Base-by-base conservation (phyloP, 768 basidiomycete species). In the Mycena capillaripes region DNA sequence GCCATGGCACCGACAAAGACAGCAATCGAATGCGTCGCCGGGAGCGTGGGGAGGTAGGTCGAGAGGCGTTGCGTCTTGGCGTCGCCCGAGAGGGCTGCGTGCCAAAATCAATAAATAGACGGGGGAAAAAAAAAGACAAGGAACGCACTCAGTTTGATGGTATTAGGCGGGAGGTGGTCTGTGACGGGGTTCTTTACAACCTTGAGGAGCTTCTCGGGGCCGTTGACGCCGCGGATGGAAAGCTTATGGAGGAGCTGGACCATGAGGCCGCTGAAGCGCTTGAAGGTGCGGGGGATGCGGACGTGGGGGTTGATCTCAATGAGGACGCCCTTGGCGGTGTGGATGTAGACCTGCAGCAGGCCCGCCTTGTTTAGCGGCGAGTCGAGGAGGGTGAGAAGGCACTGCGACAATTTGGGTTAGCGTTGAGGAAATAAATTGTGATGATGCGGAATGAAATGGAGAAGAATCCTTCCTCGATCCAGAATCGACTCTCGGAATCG, bases 1-100 rank as follows among this genome's bases (percentile, higher is more conserved):
- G 97, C 97, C 97, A 99, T 99, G 25, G 97, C 98, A 58, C 97
- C 97, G 66, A 99, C 97, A 76, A 98, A 98, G 65, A 99, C 94
- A 19, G 96, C 97, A 63, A 99, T 85, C 42, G 93, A 93, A 77
- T 98, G 96, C 6, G 95, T 94, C 65, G 92, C 88, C 0, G 97
- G 97, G 8, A 99, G 83, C 0, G 92, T 95, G 0, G 92, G 92
- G 53, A 99, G 85, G 84, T 95, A 98, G 68, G 89, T 86, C 1
- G 95, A 96, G 55, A 99, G 84, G 52, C 94, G 88, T 71, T 93
- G 86, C 2, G 92, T 93, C 11, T 90, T 93, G 3, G 97, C 93
- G 77, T 99, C 97, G 52, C 96, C 96, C 6, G 97, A 98, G 16
- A 98, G 89, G 4, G 97, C 95, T 97, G 78, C n/a, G n/a, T n/a